Percentiles rank a stretch among this genome's conserved stretches.
Evolutionary conservation across 1,284 basidiomycete genomes (phyloP).

Genomic region (Ceratorhiza oryzae-sativae): DNA sequence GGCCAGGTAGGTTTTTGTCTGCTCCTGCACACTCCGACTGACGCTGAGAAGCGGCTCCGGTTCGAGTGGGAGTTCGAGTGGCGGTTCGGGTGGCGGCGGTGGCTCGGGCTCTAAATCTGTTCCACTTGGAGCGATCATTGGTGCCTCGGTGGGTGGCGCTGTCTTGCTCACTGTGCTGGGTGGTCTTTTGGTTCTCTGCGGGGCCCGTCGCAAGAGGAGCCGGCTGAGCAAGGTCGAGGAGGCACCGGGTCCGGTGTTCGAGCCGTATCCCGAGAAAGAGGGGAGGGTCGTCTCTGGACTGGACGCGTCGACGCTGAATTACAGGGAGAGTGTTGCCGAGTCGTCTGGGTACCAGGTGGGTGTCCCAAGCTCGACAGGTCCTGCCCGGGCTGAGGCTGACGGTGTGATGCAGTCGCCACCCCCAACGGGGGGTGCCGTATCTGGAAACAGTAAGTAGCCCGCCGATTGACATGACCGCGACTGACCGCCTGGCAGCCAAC

Average conservation of each 20-base stretch:
- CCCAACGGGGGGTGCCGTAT: neutral
- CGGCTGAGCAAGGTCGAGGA: no score
- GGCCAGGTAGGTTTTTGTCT: neutral
- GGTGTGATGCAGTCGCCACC: neutral
- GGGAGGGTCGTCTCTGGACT: neutral
- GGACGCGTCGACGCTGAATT: neutral
- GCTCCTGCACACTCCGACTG: neutral
- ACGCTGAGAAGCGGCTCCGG: neutral
- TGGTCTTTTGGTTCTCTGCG: neutral
- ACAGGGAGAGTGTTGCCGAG: neutral
- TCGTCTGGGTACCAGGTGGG: neutral
- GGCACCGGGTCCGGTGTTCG: neutral
- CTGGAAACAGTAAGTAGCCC: neutral
- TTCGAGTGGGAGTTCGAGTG: no score
- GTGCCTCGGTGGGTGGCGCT: neutral
- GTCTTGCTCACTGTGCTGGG: neutral
- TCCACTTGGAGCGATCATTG: neutral
- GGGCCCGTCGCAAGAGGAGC: neutral
- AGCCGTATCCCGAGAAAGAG: neutral
- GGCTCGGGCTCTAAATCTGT: neutral
- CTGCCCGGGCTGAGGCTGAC: no score
- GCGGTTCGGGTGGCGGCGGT: neutral
- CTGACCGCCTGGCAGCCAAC: neutral
- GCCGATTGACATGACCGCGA: neutral
- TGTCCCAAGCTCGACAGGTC: no score